Conservation (phyloP, 495 filamentous ascomycete genomes). For the Entonaema liquescens region DNA sequence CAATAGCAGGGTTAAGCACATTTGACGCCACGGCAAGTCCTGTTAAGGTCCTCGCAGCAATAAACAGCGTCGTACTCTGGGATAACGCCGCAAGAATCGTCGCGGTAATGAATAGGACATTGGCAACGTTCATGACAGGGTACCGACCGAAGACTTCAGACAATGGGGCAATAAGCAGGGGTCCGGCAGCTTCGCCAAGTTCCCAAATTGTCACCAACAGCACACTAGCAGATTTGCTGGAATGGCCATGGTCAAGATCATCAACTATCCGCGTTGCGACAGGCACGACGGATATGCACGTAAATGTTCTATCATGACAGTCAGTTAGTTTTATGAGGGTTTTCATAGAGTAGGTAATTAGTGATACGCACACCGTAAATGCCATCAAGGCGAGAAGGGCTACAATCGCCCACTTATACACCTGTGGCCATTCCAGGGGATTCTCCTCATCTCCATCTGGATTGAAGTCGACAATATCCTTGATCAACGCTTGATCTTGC, state of each 20-base stretch:
- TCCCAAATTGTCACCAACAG: slow-evolving; percentile 69
- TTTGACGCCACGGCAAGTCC: slow-evolving; percentile 62
- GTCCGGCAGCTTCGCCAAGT: slow-evolving; percentile 64
- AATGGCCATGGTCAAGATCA: slow-evolving; percentile 52
- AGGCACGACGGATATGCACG: slow-evolving; percentile 64
- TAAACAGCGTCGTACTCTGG: slow-evolving; percentile 52
- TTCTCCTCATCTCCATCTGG: slow-evolving; percentile 61
- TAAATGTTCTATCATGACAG: slow-evolving; percentile 54
- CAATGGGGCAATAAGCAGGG: slow-evolving; percentile 66
- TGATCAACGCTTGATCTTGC: slow-evolving; percentile 6
- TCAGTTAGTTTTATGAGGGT: slow-evolving; percentile 24
- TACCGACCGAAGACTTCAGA: slow-evolving; percentile 66
- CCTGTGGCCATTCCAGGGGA: slow-evolving; percentile 59
- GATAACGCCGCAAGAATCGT: slow-evolving; percentile 56
- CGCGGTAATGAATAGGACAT: slow-evolving; percentile 59
- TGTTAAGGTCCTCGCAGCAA: slow-evolving; percentile 59
- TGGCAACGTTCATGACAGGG: slow-evolving; percentile 61
- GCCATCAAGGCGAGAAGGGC: slow-evolving; percentile 58
- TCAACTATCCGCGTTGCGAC: slow-evolving; percentile 59
- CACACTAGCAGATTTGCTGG: slow-evolving; percentile 56
- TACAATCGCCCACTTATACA: slow-evolving; percentile 61
- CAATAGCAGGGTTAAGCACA: slow-evolving; percentile 66
- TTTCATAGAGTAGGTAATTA: neutral
- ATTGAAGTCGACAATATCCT: slow-evolving; percentile 56
- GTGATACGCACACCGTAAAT: slow-evolving; percentile 60